Percentiles rank a stretch among this genome's conserved stretches.
Evolutionary conservation across 2,329 filamentous ascomycete genomes (phyloP).

Genomic region (Scleromitrula shiraiana): DNA sequence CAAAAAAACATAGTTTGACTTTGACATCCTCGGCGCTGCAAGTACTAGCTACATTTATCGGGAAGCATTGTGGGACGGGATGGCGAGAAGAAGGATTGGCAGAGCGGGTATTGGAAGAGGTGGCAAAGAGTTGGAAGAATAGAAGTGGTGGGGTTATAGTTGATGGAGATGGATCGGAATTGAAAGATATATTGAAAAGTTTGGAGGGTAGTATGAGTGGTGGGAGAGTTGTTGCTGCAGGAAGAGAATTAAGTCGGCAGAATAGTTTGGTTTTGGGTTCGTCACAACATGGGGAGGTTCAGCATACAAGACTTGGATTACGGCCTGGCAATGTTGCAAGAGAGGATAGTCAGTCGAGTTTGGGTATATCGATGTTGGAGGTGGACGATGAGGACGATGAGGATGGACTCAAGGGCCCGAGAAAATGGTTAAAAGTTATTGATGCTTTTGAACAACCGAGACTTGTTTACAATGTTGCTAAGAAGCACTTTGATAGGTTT

Average conservation of each 20-base stretch:
- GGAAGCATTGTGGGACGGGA: conserved; percentile 86
- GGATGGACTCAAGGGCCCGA: conserved; percentile 53
- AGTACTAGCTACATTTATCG: conserved; percentile 80
- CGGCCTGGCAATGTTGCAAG: conserved; percentile 40
- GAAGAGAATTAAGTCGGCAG: conserved; percentile 51
- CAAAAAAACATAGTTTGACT: conserved; percentile 93
- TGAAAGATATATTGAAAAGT: conserved; percentile 76
- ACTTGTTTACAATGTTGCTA: conserved; percentile 64
- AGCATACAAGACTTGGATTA: conserved; percentile 49
- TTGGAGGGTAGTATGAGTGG: conserved; percentile 84
- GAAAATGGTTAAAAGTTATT: conserved; percentile 78
- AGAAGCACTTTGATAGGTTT: conserved; percentile 88
- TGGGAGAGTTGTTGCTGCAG: conserved; percentile 58
- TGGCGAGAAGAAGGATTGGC: conserved; percentile 94
- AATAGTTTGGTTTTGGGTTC: conserved; percentile 55
- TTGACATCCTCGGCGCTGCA: conserved; percentile 81
- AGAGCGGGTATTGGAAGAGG: conserved; percentile 85
- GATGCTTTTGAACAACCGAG: conserved; percentile 80
- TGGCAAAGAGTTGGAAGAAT: conserved; percentile 86
- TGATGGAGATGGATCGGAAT: conserved; percentile 65
- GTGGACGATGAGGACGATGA: conserved; percentile 49
- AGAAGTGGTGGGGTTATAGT: conserved; percentile 85
- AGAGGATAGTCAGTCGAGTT: conserved; percentile 59
- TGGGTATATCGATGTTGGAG: conserved; percentile 48
- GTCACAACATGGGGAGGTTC: conserved; percentile 42